Conservation (phyloP, 2,329 filamentous ascomycete species). For the Trichophaea hybrida region DNA sequence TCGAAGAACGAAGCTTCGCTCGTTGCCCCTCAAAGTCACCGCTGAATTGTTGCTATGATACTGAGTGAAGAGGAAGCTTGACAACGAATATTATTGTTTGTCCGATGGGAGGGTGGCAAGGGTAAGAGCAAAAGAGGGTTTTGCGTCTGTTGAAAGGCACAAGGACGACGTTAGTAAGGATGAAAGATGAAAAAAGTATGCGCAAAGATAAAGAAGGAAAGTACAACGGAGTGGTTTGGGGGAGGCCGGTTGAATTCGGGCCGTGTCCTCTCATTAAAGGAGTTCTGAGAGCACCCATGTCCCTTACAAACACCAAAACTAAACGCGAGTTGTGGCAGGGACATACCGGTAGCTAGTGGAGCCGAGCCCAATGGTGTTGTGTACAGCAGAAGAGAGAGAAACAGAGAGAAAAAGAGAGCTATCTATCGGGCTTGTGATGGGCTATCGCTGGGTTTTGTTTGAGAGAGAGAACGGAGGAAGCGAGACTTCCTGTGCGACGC, state of each 20-base stretch:
- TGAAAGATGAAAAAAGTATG: neutral
- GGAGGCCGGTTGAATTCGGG: neutral
- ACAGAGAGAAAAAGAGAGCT: neutral
- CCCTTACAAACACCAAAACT: neutral
- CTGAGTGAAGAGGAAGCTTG: neutral
- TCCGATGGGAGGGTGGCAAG: neutral
- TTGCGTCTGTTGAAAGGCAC: neutral
- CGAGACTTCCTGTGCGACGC: neutral
- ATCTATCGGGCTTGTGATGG: neutral
- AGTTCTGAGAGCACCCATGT: neutral
- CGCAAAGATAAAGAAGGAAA: neutral
- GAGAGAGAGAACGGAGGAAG: neutral
- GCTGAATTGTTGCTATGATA: neutral
- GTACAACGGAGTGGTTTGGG: neutral
- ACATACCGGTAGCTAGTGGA: neutral
- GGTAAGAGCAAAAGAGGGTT: neutral
- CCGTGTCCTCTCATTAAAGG: neutral
- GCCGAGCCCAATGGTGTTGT: constrained; percentile 2
- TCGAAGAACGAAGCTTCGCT: neutral
- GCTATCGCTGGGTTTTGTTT: neutral
- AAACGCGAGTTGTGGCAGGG: neutral
- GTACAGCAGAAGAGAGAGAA: neutral
- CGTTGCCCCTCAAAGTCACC: neutral
- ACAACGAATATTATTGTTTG: neutral
- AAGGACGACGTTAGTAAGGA: neutral